Evolutionary conservation across 495 filamentous ascomycete species (phyloP).

Genomic region (Jackrogersella multiformis): DNA sequence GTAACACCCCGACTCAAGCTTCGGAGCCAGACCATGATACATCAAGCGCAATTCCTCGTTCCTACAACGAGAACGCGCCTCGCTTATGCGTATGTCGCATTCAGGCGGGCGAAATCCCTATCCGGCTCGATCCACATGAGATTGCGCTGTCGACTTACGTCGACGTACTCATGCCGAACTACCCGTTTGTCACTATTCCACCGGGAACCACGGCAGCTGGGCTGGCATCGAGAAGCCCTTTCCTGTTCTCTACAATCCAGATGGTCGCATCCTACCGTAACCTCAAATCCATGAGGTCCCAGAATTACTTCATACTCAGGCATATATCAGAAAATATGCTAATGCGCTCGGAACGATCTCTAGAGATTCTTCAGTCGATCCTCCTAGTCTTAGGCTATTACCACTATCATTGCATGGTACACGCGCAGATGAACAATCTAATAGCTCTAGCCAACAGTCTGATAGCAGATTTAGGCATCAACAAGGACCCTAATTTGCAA

Average conservation of each 20-base stretch:
- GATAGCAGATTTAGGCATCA: constrained; percentile 57
- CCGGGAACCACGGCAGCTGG: constrained; percentile 34
- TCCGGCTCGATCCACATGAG: constrained; percentile 46
- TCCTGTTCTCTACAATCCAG: constrained; percentile 49
- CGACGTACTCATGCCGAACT: constrained; percentile 46
- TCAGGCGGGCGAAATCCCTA: constrained; percentile 26
- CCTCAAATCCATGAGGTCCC: constrained; percentile 50
- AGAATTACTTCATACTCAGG: constrained; percentile 52
- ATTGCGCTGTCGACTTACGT: constrained; percentile 48
- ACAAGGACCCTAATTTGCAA: constrained; percentile 45
- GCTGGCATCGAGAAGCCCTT: constrained; percentile 40
- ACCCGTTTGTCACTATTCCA: constrained; percentile 53
- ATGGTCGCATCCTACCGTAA: constrained; percentile 52
- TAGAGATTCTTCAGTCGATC: constrained; percentile 61
- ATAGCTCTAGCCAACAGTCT: constrained; percentile 57
- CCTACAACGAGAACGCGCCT: constrained; percentile 44
- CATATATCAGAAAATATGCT: constrained; percentile 55
- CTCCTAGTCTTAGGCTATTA: constrained; percentile 59
- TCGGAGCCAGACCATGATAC: background rate
- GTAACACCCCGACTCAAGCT: constrained; percentile 2
- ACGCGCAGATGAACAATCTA: constrained; percentile 56
- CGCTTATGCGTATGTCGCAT: constrained; percentile 40
- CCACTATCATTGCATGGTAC: constrained; percentile 53
- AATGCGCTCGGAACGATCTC: constrained; percentile 55
- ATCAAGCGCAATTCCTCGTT: constrained; percentile 22